These are phyloP conservation scores for Lipomyces lipofer DNA, from an alignment of 805 yeast species.

Conservation along the genomic window DNA sequence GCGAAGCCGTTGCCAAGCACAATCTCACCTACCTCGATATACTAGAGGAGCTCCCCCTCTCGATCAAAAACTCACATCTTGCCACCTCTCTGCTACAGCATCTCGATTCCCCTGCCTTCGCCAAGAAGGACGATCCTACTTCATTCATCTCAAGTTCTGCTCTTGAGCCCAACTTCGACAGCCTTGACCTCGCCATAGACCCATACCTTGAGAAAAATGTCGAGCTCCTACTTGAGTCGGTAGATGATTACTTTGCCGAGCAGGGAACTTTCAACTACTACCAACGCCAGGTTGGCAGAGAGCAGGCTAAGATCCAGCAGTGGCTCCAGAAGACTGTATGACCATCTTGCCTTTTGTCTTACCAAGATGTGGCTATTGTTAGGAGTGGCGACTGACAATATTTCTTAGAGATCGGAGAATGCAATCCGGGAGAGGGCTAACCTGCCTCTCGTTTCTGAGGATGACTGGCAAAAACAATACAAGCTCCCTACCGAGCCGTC, in stretches of 20 bases:
- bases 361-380: too few relatives aligned
- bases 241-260: slow-evolving; percentile 75
- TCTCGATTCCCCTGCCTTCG: slow-evolving; percentile 27
- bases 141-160: slow-evolving; percentile 20
- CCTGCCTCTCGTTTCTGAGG: slow-evolving; percentile 48
- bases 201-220: slow-evolving; percentile 48
- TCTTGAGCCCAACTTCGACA: slow-evolving; percentile 39
- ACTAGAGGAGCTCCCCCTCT: slow-evolving; percentile 69
- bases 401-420: slow-evolving; percentile 54
- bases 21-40: slow-evolving; percentile 64
- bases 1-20: slow-evolving; percentile 60
- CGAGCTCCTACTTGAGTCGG: slow-evolving; percentile 64
- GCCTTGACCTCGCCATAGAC: slow-evolving; percentile 47
- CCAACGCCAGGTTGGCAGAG: slow-evolving; percentile 74
- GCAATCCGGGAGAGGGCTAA: slow-evolving; percentile 58
- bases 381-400: too few relatives aligned
- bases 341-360: too few relatives aligned
- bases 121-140: slow-evolving; percentile 19
- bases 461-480: slow-evolving; percentile 67
- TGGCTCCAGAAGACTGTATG: slow-evolving; percentile 64
- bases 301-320: slow-evolving; percentile 64
- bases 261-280: slow-evolving; percentile 78
- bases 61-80: slow-evolving; percentile 66
- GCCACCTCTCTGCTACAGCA: slow-evolving; percentile 54
- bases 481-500: slow-evolving; percentile 74